Evolutionary conservation across 208 protist genomes (phyloP), one percentile per base, ranked within the genome.

Genomic region (Wallacemonas sp.): DNA sequence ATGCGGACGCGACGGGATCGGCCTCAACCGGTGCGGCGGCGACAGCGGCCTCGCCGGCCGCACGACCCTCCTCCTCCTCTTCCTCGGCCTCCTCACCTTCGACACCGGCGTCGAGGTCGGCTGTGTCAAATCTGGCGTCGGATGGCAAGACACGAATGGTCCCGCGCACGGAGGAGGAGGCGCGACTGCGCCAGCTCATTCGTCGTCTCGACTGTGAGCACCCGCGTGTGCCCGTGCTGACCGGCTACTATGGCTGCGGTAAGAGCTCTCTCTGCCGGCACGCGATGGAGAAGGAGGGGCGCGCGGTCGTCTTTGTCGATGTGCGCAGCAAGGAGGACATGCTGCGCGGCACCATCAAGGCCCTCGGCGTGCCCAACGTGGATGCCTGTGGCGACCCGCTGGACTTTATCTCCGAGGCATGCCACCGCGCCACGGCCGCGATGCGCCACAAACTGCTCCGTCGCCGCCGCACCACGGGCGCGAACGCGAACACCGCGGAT

Each of bases 311-410:
- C n/a, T 89, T 88, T 72, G 84, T 92, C 18, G 84, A 92, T 41
- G 81, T 92, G 39, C 78, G 84, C 45, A 77, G 70, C 49, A 84
- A 84, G 50, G 86, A 92, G 64, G 89, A 91, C 55, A 77, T 84
- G 26, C 76, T 95, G 70, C 80, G 83, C 22, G 75, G 72, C 41
- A 67, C 82, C 7, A 79, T 89, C 49, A 91, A 92, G 50, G 79
- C 87, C 1, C 70, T 95, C 4, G 87, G 87, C 16, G 90, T 93
- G 11, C 85, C 81, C 14, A 84, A 89, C 48, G 86, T 91, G 8
- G 90, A 95, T 45, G 82, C 84, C 11, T 95, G 90, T 68, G 90
- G 90, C 39, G 87, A 95, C 61, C 76, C 87, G n/a, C 67, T 88
- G 26, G 86, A 91, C 63, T 95, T 95, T 42, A 88, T 93, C 48